Evolutionary conservation across 2,329 filamentous ascomycete species (phyloP), one percentile per base, ranked within the genome.

Genomic region (Myriosclerotinia curreyana): DNA sequence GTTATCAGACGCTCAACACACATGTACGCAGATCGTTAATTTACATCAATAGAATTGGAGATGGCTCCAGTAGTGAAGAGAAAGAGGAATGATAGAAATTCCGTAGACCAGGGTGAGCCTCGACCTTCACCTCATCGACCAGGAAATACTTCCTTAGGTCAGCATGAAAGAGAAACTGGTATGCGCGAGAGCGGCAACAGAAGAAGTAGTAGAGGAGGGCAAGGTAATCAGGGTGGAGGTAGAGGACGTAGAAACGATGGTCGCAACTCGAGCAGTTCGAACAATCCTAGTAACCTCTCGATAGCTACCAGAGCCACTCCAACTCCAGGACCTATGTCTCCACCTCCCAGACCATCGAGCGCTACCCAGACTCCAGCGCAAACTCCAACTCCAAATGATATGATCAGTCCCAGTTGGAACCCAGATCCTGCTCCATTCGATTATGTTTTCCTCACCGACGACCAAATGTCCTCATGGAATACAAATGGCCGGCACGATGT

Each of bases 381-480:
- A 63, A 69, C 66, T 28, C 65, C 69, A 17, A 69, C 70, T 20
- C 53, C 69, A 22, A 50, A 64, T 28, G 69, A 73, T 15, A 68
- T 69, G 66, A 69, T 46, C 63, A 73, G 44, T 71, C 73, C 67
- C 68, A 72, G 69, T 71, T 71, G 69, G 69, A 75, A 67, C 62
- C 65, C 62, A 48, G 68, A 71, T 2, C 67, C 70, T 28, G 62
- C 67, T 36, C 70, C 71, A 58, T 95, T 90, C 75, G 84, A 83
- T 70, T 97, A 95, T 76, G 84, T 88, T 64, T 86, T 89, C 71
- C 76, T 97, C 54, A 95, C 90, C 5, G 86, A 91, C 67, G 83
- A 87, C 28, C 82, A 83, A 62, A 75, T 95, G 59, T 78, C 81
- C 40, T 77, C 79, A 38, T 98, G 95, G 95, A 77, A 81, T 48